Percentiles rank a stretch among this genome's conserved stretches.
These are phyloP conservation scores for Candida insectalens DNA, from an alignment of 805 yeast genomes.

Conservation along the genomic window DNA sequence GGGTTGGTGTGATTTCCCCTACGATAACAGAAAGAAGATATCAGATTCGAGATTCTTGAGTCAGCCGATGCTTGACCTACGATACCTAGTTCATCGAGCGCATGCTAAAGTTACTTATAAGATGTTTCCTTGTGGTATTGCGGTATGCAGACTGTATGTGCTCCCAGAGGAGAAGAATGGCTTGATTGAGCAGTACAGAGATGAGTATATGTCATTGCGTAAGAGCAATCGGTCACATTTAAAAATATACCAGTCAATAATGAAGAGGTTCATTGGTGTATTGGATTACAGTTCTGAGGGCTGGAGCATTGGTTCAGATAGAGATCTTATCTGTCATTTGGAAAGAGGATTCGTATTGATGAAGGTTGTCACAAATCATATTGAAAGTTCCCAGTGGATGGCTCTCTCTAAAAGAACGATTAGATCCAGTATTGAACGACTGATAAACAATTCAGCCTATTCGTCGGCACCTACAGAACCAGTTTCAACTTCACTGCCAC, in stretches of 20 bases:
- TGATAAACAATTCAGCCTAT: no score
- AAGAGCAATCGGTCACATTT: slow-evolving; percentile 25
- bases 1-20: slow-evolving; percentile 48
- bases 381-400: no score
- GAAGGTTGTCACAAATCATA: no score
- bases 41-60: slow-evolving; percentile 2
- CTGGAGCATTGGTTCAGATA: slow-evolving; percentile 24
- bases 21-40: slow-evolving; percentile 8
- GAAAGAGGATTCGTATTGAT: slow-evolving; percentile 2
- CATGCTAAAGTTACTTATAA: slow-evolving; percentile 37
- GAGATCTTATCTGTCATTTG: slow-evolving; percentile 5
- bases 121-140: slow-evolving; percentile 13
- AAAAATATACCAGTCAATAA: slow-evolving; percentile 19
- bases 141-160: slow-evolving; percentile 34
- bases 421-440: no score
- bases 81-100: slow-evolving; percentile 32
- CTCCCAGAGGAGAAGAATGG: slow-evolving; percentile 33
- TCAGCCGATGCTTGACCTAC: slow-evolving; percentile 27
- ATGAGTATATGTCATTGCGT: slow-evolving; percentile 21
- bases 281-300: slow-evolving; percentile 32
- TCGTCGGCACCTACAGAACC: no score
- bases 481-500: slow-evolving; percentile 1
- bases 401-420: no score
- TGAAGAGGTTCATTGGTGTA: slow-evolving; percentile 28
- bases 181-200: slow-evolving; percentile 27